Evolutionary conservation across 345 rosid genomes (phyloP).

Genomic region (Geranium brycei): DNA sequence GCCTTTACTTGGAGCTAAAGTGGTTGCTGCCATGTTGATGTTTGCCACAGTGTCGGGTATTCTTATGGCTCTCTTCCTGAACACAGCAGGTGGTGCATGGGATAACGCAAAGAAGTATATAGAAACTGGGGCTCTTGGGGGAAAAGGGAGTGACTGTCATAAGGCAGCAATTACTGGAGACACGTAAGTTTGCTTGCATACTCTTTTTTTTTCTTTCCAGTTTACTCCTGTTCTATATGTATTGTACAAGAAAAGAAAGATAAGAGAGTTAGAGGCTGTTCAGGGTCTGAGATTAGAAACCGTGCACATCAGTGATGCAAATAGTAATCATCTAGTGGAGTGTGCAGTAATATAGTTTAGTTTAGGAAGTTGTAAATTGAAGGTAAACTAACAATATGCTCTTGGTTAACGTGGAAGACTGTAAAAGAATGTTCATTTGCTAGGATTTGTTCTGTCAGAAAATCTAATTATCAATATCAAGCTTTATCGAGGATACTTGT

Average conservation of each 20-base stretch:
- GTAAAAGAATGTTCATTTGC: not conserved
- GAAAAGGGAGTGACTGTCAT: conserved; percentile 94
- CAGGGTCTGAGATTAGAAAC: too few relatives aligned
- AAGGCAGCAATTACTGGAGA: conserved; percentile 98
- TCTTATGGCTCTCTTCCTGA: conserved; percentile 96
- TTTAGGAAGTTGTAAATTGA: too few relatives aligned
- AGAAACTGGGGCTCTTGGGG: conserved; percentile 94
- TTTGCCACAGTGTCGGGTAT: conserved; percentile 95
- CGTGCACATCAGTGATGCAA: too few relatives aligned
- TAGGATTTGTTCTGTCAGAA: not conserved
- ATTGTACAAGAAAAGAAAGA: too few relatives aligned
- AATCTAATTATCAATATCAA: too few relatives aligned
- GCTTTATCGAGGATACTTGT: too few relatives aligned
- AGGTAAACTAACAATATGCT: too few relatives aligned
- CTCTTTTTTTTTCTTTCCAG: not conserved
- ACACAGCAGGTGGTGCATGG: conserved; percentile 99
- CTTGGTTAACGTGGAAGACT: not conserved
- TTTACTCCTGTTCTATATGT: not conserved
- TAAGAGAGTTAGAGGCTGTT: too few relatives aligned
- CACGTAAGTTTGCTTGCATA: conserved; percentile 52
- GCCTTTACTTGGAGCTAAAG: conserved; percentile 91
- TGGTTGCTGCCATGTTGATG: conserved; percentile 86
- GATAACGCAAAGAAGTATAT: conserved; percentile 95
- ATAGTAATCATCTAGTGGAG: too few relatives aligned
- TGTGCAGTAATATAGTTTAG: too few relatives aligned